A percentile compares a stretch with the other conserved stretches of the same genome.
Conservation (phyloP, 148 eudicot genomes). For the Spergularia bocconei region DNA sequence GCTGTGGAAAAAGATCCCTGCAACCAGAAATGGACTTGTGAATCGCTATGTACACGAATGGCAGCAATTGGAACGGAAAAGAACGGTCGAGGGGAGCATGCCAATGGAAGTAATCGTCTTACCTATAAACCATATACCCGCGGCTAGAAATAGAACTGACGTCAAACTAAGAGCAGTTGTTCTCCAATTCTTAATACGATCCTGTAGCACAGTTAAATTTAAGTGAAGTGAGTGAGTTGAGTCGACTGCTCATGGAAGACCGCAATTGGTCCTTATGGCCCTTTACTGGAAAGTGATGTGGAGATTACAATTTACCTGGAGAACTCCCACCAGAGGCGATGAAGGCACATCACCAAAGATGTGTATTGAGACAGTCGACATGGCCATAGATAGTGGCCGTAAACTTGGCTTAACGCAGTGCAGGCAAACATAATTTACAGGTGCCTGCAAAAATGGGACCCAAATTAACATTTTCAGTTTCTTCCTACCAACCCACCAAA, state of each 20-base stretch:
- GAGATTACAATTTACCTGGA: slow-evolving; percentile 57
- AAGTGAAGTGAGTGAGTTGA: not conserved
- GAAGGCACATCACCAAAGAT: slow-evolving; percentile 96
- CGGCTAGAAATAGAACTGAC: slow-evolving; percentile 74
- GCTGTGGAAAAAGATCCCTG: slow-evolving; percentile 36
- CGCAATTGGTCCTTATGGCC: not conserved
- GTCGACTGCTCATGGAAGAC: not conserved
- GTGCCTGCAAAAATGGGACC: slow-evolving; percentile 58
- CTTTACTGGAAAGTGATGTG: no score
- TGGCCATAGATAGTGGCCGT: slow-evolving; percentile 94
- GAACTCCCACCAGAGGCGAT: slow-evolving; percentile 90
- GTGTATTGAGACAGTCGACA: slow-evolving; percentile 88
- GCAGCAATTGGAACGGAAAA: not conserved
- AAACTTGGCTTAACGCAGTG: slow-evolving; percentile 81
- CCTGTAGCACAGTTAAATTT: slow-evolving; percentile 45
- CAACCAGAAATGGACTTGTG: slow-evolving; percentile 4
- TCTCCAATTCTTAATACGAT: slow-evolving; percentile 80
- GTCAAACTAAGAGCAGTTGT: slow-evolving; percentile 65
- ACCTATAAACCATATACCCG: slow-evolving; percentile 82
- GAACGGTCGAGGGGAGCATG: not conserved
- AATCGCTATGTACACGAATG: not conserved
- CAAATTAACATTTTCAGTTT: not conserved
- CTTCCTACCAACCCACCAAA: not conserved
- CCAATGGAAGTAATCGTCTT: slow-evolving; percentile 14
- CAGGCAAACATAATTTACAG: slow-evolving; percentile 84